phyloP scores from a whole-genome alignment of 2,329 filamentous ascomycete species.

The Penicillium sp. region DNA sequence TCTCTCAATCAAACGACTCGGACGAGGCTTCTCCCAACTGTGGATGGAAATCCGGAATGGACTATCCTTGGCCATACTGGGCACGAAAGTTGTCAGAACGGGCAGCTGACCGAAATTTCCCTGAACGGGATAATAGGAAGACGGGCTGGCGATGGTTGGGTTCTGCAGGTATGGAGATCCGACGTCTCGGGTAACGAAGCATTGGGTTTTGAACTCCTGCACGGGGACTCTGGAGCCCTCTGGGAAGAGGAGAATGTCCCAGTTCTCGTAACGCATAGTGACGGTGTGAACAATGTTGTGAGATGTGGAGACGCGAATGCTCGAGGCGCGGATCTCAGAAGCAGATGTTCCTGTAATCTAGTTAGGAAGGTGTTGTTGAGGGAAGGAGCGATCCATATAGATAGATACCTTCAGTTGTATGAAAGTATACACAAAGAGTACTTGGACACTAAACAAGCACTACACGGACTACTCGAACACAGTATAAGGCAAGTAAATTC shows the following conservation, averaged over 20 bases:
- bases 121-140: slow-evolving; percentile 23
- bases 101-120: slow-evolving; percentile 48
- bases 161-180: slow-evolving; percentile 53
- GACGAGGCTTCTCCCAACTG: slow-evolving; percentile 61
- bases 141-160: slow-evolving; percentile 36
- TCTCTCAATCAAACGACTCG: slow-evolving; percentile 55
- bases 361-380: too few species aligned
- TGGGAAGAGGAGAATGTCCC: slow-evolving; percentile 80
- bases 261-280: slow-evolving; percentile 77
- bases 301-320: slow-evolving; percentile 14
- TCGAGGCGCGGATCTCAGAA: neutral
- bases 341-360: too few species aligned
- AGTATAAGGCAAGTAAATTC: slow-evolving; percentile 4
- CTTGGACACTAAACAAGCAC: neutral
- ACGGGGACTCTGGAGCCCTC: slow-evolving; percentile 63
- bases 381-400: neutral
- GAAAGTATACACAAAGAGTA: neutral
- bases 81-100: slow-evolving; percentile 66
- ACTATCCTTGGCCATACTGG: slow-evolving; percentile 55
- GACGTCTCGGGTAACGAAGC: slow-evolving; percentile 59
- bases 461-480: slow-evolving; percentile 2
- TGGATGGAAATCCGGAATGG: slow-evolving; percentile 71
- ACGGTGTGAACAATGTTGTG: slow-evolving; percentile 16
- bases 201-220: slow-evolving; percentile 77
- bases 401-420: neutral